phyloP scores from a whole-genome alignment of 768 basidiomycete species.

The Suillus lakei region DNA sequence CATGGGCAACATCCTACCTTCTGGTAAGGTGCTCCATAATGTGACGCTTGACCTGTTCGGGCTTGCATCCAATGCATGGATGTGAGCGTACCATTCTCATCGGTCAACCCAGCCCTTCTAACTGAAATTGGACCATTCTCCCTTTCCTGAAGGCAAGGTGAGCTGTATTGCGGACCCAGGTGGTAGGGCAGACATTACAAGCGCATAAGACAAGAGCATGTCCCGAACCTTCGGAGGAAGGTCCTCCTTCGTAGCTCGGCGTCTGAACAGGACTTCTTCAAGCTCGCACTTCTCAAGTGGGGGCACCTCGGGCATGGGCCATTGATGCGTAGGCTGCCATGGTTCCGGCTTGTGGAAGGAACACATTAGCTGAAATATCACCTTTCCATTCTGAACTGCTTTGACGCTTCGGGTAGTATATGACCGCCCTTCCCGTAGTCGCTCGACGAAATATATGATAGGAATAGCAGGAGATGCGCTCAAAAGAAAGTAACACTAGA shows the following conservation, averaged over 20 bases:
- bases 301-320: slow-evolving; percentile 65
- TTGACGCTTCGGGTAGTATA: slow-evolving; percentile 71
- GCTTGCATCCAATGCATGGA: slow-evolving; percentile 86
- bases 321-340: slow-evolving; percentile 72
- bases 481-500: slow-evolving; percentile 80
- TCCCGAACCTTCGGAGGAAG: slow-evolving; percentile 40
- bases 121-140: slow-evolving; percentile 70
- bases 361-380: slow-evolving; percentile 70
- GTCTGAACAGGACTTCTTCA: slow-evolving; percentile 50
- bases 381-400: slow-evolving; percentile 57
- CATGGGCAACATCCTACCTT: slow-evolving; percentile 50
- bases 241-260: slow-evolving; percentile 31
- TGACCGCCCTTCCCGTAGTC: slow-evolving; percentile 73
- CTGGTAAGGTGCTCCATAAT: slow-evolving; percentile 74
- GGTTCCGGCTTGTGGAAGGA: slow-evolving; percentile 85
- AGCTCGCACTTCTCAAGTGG: slow-evolving; percentile 66
- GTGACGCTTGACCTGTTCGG: slow-evolving; percentile 54
- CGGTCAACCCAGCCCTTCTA: slow-evolving; percentile 53
- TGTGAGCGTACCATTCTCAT: slow-evolving; percentile 51
- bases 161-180: background rate
- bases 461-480: slow-evolving; percentile 75
- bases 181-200: slow-evolving; percentile 19
- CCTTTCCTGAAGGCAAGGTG: slow-evolving; percentile 54
- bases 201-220: slow-evolving; percentile 31
- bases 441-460: slow-evolving; percentile 80